Percentiles rank a stretch among this genome's conserved stretches.
These are phyloP conservation scores for Gossypium sturtianum DNA, from an alignment of 345 rosid species.

Conservation along the genomic window DNA sequence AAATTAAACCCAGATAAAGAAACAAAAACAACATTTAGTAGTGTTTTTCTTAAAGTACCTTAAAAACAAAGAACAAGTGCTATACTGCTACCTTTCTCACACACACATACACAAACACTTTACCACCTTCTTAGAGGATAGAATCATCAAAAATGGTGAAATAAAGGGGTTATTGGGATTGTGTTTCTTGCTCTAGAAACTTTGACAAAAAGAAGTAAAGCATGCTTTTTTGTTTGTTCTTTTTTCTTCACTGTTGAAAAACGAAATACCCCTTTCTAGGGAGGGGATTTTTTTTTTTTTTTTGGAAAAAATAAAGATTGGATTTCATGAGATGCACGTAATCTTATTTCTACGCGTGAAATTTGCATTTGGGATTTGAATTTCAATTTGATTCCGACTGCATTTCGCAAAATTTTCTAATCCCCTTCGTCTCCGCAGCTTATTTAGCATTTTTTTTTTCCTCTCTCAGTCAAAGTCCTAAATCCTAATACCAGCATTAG, in stretches of 20 bases:
- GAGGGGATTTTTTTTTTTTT: not conserved
- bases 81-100: not conserved
- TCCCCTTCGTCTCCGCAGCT: conserved; percentile 21
- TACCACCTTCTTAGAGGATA: not conserved
- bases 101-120: not conserved
- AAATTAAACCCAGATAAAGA: conserved; percentile 10
- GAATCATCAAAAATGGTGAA: not conserved
- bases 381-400: conserved; percentile 82
- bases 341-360: not conserved
- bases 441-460: too few relatives aligned
- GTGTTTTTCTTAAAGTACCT: not conserved
- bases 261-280: not conserved
- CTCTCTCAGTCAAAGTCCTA: too few relatives aligned
- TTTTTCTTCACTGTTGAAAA: not conserved
- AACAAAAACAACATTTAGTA: not conserved
- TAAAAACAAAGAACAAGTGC: too few relatives aligned
- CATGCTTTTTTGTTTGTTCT: conserved; percentile 13
- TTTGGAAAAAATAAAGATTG: conserved; percentile 22
- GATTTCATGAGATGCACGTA: conserved; percentile 34
- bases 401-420: conserved; percentile 32
- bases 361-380: conserved; percentile 25
- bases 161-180: not conserved
- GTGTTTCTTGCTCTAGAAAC: conserved; percentile 3
- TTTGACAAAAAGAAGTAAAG: not conserved
- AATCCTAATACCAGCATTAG: too few relatives aligned